These are phyloP conservation scores for Nymphaea thermarum DNA, from an alignment of 164 flowering plant species.

Conservation along the genomic window DNA sequence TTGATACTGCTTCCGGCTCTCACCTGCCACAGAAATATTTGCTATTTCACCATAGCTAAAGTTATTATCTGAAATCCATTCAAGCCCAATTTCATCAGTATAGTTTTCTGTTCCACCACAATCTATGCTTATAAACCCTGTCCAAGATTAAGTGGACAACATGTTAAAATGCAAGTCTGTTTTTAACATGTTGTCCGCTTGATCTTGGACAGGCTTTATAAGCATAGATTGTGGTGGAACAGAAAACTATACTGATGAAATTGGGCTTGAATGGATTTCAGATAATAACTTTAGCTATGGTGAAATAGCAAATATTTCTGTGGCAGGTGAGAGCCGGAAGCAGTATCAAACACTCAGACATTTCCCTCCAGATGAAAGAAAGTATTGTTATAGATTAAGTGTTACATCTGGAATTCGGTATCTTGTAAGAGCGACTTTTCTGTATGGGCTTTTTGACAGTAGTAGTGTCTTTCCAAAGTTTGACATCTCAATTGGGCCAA, in stretches of 20 bases:
- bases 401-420: constrained; percentile 70
- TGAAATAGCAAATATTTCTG: constrained; percentile 39
- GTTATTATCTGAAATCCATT: constrained; percentile 61
- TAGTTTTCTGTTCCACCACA: constrained; percentile 71
- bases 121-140: constrained; percentile 91
- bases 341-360: constrained; percentile 68
- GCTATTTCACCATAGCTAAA: constrained; percentile 41
- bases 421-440: constrained; percentile 76
- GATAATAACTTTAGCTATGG: constrained; percentile 51
- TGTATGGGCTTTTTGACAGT: constrained; percentile 91
- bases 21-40: constrained; percentile 49
- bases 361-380: constrained; percentile 75
- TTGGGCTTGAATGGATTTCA: constrained; percentile 77
- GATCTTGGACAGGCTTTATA: constrained; percentile 60
- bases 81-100: constrained; percentile 74
- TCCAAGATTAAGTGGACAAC: constrained; percentile 1
- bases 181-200: background rate
- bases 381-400: constrained; percentile 75
- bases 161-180: constrained; percentile 14
- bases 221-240: constrained; percentile 87
- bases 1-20: constrained; percentile 59
- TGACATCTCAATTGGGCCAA: constrained; percentile 83
- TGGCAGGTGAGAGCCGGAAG: constrained; percentile 52
- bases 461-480: constrained; percentile 90
- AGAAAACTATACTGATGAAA: constrained; percentile 53